A percentile compares a stretch with the other conserved stretches of the same genome.
phyloP scores from a whole-genome alignment of 257 asterid species.

The Lithospermum erythrorhizon region DNA sequence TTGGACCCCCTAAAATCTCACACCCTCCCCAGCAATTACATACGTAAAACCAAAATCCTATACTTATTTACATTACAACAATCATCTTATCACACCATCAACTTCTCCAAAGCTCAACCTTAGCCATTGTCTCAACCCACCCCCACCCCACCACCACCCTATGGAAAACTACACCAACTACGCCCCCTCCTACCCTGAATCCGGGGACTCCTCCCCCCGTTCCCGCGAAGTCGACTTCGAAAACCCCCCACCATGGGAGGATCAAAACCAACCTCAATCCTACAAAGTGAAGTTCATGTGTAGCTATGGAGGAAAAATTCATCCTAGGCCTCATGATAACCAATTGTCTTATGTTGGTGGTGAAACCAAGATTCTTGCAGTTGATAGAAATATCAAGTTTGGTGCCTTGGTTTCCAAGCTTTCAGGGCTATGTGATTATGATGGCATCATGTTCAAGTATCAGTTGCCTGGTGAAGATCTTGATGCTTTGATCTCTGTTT shows the following conservation, averaged over 20 bases:
- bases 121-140: too few species aligned
- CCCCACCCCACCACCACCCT: background rate
- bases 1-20: background rate
- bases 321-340: slow-evolving; percentile 88
- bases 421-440: slow-evolving; percentile 52
- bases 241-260: slow-evolving; percentile 82
- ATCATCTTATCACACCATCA: background rate
- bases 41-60: background rate
- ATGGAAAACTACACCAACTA: slow-evolving; percentile 66
- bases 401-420: slow-evolving; percentile 43
- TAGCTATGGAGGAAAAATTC: slow-evolving; percentile 91
- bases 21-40: too few species aligned
- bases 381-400: slow-evolving; percentile 63
- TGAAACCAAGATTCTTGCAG: slow-evolving; percentile 82
- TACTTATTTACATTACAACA: background rate
- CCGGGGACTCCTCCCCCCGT: slow-evolving; percentile 93
- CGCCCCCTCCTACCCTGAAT: slow-evolving; percentile 66
- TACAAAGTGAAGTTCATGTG: slow-evolving; percentile 83
- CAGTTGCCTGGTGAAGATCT: slow-evolving; percentile 98
- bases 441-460: slow-evolving; percentile 62
- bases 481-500: slow-evolving; percentile 88
- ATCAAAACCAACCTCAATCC: slow-evolving; percentile 38
- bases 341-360: slow-evolving; percentile 82
- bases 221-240: slow-evolving; percentile 89
- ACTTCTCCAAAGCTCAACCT: too few species aligned